Percentiles rank a stretch among this genome's conserved stretches.
These are phyloP conservation scores for Spinellus fusiger DNA, from an alignment of 192 early-diverging fungal genomes.

Conservation along the genomic window DNA sequence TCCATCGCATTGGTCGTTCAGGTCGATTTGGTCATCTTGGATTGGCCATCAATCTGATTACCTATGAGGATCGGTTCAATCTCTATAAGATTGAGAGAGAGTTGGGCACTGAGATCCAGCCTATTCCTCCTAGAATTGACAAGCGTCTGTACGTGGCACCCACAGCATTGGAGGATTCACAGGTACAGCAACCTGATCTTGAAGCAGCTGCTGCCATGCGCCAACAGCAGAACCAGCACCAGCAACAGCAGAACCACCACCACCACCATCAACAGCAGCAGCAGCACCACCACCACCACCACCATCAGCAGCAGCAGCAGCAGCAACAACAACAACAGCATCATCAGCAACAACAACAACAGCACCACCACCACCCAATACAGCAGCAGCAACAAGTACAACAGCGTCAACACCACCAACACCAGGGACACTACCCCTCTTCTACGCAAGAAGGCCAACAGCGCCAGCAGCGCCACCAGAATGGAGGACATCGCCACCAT, in stretches of 20 bases:
- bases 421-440: neutral
- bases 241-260: slow-evolving; percentile 36
- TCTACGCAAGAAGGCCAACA: neutral
- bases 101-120: slow-evolving; percentile 95
- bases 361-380: slow-evolving; percentile 1
- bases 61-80: slow-evolving; percentile 96
- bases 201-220: slow-evolving; percentile 23
- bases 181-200: slow-evolving; percentile 48
- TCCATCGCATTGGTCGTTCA: slow-evolving; percentile 97
- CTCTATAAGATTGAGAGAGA: slow-evolving; percentile 98
- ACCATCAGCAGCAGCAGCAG: too few relatives aligned
- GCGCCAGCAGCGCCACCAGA: too few relatives aligned
- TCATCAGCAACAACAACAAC: slow-evolving; percentile 12
- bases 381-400: neutral
- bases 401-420: neutral
- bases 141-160: slow-evolving; percentile 84
- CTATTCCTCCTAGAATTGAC: slow-evolving; percentile 97
- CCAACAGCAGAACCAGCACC: slow-evolving; percentile 30
- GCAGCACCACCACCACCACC: slow-evolving; percentile 33
- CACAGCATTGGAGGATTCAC: slow-evolving; percentile 61
- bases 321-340: slow-evolving; percentile 26
- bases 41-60: slow-evolving; percentile 97
- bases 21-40: slow-evolving; percentile 96
- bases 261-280: slow-evolving; percentile 36
- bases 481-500: neutral